These are phyloP conservation scores for Mimosa pudica DNA, from an alignment of 306 rosid species.

Conservation along the genomic window DNA sequence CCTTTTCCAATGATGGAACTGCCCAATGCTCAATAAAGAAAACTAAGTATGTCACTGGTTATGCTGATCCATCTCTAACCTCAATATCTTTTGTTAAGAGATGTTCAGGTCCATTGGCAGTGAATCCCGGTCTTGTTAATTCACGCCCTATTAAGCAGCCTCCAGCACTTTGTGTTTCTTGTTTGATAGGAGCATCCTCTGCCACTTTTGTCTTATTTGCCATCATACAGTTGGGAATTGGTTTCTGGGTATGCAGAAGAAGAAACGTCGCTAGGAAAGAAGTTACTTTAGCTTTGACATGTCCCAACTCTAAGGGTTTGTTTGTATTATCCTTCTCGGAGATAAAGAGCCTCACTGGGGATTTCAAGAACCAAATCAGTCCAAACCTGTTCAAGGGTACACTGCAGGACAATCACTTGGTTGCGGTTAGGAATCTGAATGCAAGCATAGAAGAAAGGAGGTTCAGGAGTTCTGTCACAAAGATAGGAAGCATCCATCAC, in stretches of 20 bases:
- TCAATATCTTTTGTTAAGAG: conserved; percentile 69
- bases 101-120: conserved; percentile 79
- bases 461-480: conserved; percentile 61
- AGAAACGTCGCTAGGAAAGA: conserved; percentile 42
- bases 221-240: conserved; percentile 59
- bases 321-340: conserved; percentile 59
- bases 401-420: conserved; percentile 46
- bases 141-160: conserved; percentile 39
- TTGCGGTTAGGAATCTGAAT: conserved; percentile 60
- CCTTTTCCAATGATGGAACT: conserved; percentile 71
- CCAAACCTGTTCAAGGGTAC: conserved; percentile 64
- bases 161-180: conserved; percentile 51
- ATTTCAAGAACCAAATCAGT: conserved; percentile 63
- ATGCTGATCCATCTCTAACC: conserved; percentile 60
- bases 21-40: conserved; percentile 63
- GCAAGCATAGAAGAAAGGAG: conserved; percentile 65
- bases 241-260: conserved; percentile 54
- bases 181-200: conserved; percentile 62
- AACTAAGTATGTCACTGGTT: conserved; percentile 67
- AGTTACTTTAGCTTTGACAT: conserved; percentile 42
- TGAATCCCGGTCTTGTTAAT: conserved; percentile 44
- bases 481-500: conserved; percentile 72
- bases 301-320: conserved; percentile 56
- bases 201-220: conserved; percentile 56
- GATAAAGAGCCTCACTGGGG: conserved; percentile 58